Evolutionary conservation across 2,329 filamentous ascomycete species (phyloP).

Genomic region (Ilyonectria mors-panacis): DNA sequence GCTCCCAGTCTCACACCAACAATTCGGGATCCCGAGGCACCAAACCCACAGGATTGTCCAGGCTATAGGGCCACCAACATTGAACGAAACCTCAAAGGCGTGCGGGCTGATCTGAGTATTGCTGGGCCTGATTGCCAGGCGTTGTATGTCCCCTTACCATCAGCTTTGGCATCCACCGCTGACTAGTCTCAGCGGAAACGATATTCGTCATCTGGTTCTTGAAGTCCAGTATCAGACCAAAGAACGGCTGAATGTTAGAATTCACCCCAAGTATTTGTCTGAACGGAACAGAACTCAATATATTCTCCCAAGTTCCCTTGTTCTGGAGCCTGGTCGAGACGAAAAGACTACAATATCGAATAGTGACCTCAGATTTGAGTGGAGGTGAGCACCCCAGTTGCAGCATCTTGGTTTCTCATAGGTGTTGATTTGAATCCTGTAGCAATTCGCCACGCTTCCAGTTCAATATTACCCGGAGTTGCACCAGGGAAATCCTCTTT

Average conservation of each 20-base stretch:
- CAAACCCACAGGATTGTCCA: slow-evolving; percentile 2
- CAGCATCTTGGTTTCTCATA: background rate
- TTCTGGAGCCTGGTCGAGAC: slow-evolving; percentile 1
- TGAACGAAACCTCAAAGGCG: background rate
- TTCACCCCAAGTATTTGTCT: slow-evolving; percentile 1
- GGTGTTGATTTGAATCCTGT: slow-evolving; percentile 1
- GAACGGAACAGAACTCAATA: slow-evolving; percentile 3
- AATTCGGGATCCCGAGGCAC: slow-evolving; percentile 2
- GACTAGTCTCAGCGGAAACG: background rate
- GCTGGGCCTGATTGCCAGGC: background rate
- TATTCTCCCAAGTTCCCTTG: slow-evolving; percentile 4
- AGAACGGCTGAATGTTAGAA: background rate
- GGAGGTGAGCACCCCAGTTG: slow-evolving; percentile 1
- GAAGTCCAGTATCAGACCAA: slow-evolving; percentile 3
- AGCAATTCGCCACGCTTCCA: slow-evolving; percentile 3
- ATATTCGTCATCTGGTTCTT: slow-evolving; percentile 2
- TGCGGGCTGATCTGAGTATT: slow-evolving; percentile 6
- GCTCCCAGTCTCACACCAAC: slow-evolving; percentile 1
- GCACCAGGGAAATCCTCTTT: background rate
- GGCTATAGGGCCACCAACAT: background rate
- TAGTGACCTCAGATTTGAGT: slow-evolving; percentile 7
- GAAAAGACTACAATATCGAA: slow-evolving; percentile 5
- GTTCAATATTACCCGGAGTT: slow-evolving; percentile 2
- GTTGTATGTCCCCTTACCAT: background rate
- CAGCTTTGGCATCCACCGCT: background rate